Conservation (phyloP, 2,329 filamentous ascomycete genomes). For the Alternaria solani region DNA sequence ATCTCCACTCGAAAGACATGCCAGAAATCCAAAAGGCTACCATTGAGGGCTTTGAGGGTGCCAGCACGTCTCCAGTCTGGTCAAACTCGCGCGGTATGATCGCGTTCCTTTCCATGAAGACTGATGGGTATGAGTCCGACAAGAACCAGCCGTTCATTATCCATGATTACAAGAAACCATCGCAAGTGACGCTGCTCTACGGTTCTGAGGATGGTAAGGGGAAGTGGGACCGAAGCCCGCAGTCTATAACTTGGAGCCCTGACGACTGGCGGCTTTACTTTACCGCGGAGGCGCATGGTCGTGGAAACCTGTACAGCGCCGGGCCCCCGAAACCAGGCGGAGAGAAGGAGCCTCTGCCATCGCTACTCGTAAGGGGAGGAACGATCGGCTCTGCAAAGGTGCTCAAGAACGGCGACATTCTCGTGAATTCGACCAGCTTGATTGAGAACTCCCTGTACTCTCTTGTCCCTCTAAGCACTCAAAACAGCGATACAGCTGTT, state of each 20-base stretch:
- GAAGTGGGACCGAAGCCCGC: constrained; percentile 64
- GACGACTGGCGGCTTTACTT: constrained; percentile 71
- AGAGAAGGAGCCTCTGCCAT: constrained; percentile 28
- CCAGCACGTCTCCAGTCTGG: constrained; percentile 73
- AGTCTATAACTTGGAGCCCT: constrained; percentile 59
- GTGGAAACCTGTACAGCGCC: constrained; percentile 65
- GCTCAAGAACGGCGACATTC: constrained; percentile 62
- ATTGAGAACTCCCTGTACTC: constrained; percentile 76
- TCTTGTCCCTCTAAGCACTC: constrained; percentile 56
- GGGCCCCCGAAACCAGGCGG: constrained; percentile 21
- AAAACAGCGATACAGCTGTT: constrained; percentile 16
- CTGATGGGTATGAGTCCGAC: constrained; percentile 81
- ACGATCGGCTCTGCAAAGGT: constrained; percentile 57
- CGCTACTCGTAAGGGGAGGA: constrained; percentile 46
- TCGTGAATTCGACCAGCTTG: constrained; percentile 73
- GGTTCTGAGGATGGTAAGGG: constrained; percentile 69
- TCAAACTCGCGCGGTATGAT: constrained; percentile 75
- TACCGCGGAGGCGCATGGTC: constrained; percentile 75
- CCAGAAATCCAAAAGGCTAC: constrained; percentile 60
- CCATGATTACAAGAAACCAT: constrained; percentile 66
- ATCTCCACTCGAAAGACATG: constrained; percentile 19
- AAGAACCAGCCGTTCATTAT: constrained; percentile 73
- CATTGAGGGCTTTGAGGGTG: constrained; percentile 69
- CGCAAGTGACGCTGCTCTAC: constrained; percentile 67
- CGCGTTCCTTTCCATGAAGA: constrained; percentile 81